Base-by-base conservation (phyloP, 2,329 filamentous ascomycete species). In the Fusarium neocosmosporiellum region DNA sequence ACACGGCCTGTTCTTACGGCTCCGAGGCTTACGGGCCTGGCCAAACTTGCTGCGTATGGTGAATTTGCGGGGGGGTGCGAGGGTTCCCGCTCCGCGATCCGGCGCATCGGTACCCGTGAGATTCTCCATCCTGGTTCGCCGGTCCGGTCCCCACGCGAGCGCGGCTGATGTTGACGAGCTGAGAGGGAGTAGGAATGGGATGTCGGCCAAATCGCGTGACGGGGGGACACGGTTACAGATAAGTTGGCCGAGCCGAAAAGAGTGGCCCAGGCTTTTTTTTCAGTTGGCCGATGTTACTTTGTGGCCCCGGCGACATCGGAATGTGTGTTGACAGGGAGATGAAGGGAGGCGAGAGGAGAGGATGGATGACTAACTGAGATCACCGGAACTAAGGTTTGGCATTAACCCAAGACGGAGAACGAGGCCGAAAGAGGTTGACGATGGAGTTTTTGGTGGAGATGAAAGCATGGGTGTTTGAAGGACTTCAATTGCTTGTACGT, bases 1-100 rank as follows among this genome's bases (percentile, higher is more conserved):
- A 67, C 85, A 86, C 3, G 85, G 85, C 29, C 84, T 80, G 65
- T 84, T 84, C 76, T 86, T 86, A 65, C 84, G 82, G 74, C 85
- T 86, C 63, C 84, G 75, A 36, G 80, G 82, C 72, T 81, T 78
- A 58, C 83, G 76, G 22, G 83, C 79, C 50, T 77, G 78, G 66
- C 83, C 83, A 73, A 84, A 84, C 68, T 82, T 81, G 75, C 82
- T 84, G 66, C 83, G 81, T 59, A 84, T 81, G 66, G 79, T 82
- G 73, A 84, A 84, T 64, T 81, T 83, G 73, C 83, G 83, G 58
- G 75, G 68, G 29, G 37, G 64, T 58, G 53, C 61, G 57, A 60
- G 66, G 50, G 70, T 71, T 58, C 43, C 68, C 68, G 41, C 64
- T 24, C 61, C 57, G 24, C 31, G 41, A 39, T 37, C 66, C 31